Evolutionary conservation across 352 stramenopile genomes (phyloP).

Genomic region (Phytophthora kernoviae): DNA sequence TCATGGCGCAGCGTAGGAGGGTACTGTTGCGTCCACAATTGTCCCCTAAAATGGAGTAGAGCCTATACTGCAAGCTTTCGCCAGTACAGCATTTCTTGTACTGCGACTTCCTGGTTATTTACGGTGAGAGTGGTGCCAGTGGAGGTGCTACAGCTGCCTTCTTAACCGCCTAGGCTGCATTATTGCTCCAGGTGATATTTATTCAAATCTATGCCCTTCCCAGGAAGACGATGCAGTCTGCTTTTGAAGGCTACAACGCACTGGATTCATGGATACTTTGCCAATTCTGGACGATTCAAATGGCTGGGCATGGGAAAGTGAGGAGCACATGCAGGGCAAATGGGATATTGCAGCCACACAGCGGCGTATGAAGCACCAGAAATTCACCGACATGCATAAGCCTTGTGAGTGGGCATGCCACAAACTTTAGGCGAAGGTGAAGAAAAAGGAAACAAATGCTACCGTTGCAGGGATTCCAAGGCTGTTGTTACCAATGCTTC

Average conservation of each 20-base stretch:
- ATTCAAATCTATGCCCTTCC: constrained; percentile 61
- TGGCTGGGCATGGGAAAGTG: constrained; percentile 73
- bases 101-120: constrained; percentile 71
- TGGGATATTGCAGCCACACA: constrained; percentile 52
- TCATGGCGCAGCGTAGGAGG: constrained; percentile 77
- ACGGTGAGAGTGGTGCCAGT: constrained; percentile 34
- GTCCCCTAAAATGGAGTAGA: constrained; percentile 86
- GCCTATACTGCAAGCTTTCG: constrained; percentile 87
- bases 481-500: neutral
- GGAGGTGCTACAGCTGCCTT: constrained; percentile 59
- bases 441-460: neutral
- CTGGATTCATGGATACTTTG: constrained; percentile 26
- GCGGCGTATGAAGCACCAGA: constrained; percentile 62
- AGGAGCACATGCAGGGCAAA: constrained; percentile 63
- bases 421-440: constrained; percentile 31
- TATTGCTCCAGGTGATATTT: constrained; percentile 85
- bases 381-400: constrained; percentile 59
- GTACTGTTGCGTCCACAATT: constrained; percentile 70
- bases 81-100: constrained; percentile 80
- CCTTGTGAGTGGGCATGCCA: constrained; percentile 72
- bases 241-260: constrained; percentile 43
- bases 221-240: constrained; percentile 24
- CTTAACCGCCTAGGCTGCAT: constrained; percentile 77
- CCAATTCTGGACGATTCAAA: constrained; percentile 24
- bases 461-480: neutral